phyloP scores from a whole-genome alignment of 2,329 filamentous ascomycete genomes.

The Botrytis byssoidea region DNA sequence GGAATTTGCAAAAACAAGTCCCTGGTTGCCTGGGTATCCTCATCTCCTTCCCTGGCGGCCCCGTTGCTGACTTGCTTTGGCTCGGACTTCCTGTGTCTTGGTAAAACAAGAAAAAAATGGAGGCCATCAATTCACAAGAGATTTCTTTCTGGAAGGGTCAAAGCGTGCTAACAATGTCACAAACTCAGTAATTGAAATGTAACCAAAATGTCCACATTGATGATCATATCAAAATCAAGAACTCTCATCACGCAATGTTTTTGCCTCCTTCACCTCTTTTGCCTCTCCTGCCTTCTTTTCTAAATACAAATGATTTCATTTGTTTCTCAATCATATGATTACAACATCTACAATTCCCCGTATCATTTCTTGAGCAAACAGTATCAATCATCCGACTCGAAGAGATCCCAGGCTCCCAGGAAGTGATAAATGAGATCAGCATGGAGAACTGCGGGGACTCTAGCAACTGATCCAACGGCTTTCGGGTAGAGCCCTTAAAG shows the following conservation, averaged over 20 bases:
- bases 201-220: not conserved
- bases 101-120: not conserved
- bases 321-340: not conserved
- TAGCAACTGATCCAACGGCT: not conserved
- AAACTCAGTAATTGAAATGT: not conserved
- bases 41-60: not conserved
- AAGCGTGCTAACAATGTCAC: not conserved
- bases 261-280: not conserved
- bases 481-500: not conserved
- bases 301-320: not conserved
- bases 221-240: constrained; percentile 6
- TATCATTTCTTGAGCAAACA: not conserved
- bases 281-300: not conserved
- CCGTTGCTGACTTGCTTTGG: not conserved
- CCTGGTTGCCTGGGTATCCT: not conserved
- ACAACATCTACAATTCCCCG: not conserved
- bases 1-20: not conserved
- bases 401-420: not conserved
- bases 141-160: constrained; percentile 6
- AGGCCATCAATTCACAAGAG: not conserved
- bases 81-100: not conserved
- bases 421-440: not conserved
- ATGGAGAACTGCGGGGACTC: constrained; percentile 8
- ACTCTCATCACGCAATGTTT: not conserved
- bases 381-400: not conserved